Conservation (phyloP, 192 early-diverging fungal genomes). For the Dispira simplex region DNA sequence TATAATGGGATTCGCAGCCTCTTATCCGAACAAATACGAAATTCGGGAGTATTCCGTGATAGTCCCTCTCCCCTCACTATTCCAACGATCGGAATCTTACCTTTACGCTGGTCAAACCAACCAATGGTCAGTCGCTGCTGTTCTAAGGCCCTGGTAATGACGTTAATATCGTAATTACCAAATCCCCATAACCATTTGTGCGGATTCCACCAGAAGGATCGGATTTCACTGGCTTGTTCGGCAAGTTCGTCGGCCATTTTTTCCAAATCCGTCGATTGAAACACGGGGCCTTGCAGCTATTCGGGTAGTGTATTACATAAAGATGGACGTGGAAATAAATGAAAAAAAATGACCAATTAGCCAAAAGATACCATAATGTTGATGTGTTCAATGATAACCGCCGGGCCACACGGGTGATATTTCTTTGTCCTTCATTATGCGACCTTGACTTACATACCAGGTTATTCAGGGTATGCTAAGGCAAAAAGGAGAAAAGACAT, state of each 20-base stretch:
- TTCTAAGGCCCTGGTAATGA: conserved; percentile 22
- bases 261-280: conserved; percentile 24
- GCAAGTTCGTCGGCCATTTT: conserved; percentile 24
- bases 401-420: background rate
- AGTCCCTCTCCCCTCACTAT: no score
- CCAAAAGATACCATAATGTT: background rate
- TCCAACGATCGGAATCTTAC: conserved; percentile 16
- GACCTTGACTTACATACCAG: conserved; percentile 19
- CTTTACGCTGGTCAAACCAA: conserved; percentile 24
- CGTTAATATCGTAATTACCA: conserved; percentile 33
- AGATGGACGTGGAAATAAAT: background rate
- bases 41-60: no score
- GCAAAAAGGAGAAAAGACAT: background rate
- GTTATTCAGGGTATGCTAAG: conserved; percentile 31
- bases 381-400: background rate
- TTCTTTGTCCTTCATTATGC: background rate
- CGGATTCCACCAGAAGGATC: conserved; percentile 23
- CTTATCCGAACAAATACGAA: no score
- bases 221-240: conserved; percentile 16
- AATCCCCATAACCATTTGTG: conserved; percentile 26
- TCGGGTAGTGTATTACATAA: background rate
- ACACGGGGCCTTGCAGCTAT: conserved; percentile 25
- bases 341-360: background rate
- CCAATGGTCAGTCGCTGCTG: conserved; percentile 19
- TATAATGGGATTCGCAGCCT: no score